Evolutionary conservation across 225 moss, liverwort and hornwort genomes (phyloP).

Genomic region (Sphagnum contortum): DNA sequence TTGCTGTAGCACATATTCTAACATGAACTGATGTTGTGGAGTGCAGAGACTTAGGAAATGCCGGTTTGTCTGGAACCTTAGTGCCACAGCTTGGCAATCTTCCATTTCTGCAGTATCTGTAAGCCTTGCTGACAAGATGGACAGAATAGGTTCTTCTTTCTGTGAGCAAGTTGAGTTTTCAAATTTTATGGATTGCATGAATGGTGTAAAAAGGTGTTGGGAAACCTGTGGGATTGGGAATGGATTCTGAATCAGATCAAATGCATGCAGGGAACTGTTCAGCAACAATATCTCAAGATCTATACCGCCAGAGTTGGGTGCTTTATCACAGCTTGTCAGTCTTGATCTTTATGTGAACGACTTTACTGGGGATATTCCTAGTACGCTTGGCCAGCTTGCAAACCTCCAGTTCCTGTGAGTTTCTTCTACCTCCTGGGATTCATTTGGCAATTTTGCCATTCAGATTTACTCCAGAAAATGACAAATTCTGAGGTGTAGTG

Average conservation of each 20-base stretch:
- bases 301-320: too few relatives aligned
- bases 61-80: constrained; percentile 44
- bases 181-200: too few relatives aligned
- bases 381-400: background rate
- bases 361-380: constrained; percentile 3
- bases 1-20: too few relatives aligned
- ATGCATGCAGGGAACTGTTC: constrained; percentile 35
- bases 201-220: too few relatives aligned
- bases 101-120: constrained; percentile 47
- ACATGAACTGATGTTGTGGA: background rate
- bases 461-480: too few relatives aligned
- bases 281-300: constrained; percentile 41
- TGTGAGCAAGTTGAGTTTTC: too few relatives aligned
- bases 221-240: background rate
- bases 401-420: background rate
- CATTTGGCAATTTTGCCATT: too few relatives aligned
- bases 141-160: too few relatives aligned
- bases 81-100: constrained; percentile 56
- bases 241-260: background rate
- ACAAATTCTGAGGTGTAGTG: too few relatives aligned
- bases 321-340: background rate
- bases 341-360: constrained; percentile 6
- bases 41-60: constrained; percentile 59
- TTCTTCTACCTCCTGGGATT: too few relatives aligned
- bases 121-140: constrained; percentile 1